Evolutionary conservation across 2,329 filamentous ascomycete species (phyloP).

Genomic region (Coniochaeta sp.): DNA sequence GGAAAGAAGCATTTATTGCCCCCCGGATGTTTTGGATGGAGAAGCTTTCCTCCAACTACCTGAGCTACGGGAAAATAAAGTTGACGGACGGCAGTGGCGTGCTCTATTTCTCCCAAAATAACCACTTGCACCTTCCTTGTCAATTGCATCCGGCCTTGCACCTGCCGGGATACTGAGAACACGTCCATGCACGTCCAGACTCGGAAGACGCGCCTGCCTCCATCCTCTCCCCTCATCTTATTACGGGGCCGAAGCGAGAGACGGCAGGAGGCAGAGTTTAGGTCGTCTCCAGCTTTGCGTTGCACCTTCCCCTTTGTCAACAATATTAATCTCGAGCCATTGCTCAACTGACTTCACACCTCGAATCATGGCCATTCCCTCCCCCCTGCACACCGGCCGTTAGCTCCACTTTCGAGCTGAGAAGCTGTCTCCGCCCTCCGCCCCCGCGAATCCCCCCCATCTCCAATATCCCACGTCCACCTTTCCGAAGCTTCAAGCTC

Average conservation of each 20-base stretch:
- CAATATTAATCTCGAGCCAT: not conserved
- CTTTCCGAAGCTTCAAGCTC: not conserved
- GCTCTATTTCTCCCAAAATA: constrained; percentile 2
- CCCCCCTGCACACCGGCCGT: not conserved
- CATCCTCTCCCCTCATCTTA: not conserved
- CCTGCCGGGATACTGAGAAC: not conserved
- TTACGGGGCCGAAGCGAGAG: not conserved
- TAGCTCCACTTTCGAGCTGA: not conserved
- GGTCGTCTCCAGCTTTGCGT: not conserved
- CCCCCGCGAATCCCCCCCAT: not conserved
- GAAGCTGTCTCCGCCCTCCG: not conserved
- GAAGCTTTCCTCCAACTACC: not conserved
- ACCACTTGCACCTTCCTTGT: not conserved
- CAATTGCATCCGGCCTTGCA: not conserved
- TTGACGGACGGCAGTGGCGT: not conserved
- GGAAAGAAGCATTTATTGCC: too few relatives aligned
- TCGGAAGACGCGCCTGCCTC: not conserved
- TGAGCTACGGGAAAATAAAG: not conserved
- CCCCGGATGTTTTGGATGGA: not conserved
- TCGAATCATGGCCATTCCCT: not conserved
- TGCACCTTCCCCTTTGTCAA: not conserved
- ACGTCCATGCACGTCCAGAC: not conserved
- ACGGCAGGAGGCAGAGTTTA: not conserved
- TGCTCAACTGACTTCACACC: not conserved
- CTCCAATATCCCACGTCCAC: not conserved